Evolutionary conservation across 441 rosid species (phyloP), one percentile per base, ranked within the genome.

Genomic region (Dalechampia spathulata): DNA sequence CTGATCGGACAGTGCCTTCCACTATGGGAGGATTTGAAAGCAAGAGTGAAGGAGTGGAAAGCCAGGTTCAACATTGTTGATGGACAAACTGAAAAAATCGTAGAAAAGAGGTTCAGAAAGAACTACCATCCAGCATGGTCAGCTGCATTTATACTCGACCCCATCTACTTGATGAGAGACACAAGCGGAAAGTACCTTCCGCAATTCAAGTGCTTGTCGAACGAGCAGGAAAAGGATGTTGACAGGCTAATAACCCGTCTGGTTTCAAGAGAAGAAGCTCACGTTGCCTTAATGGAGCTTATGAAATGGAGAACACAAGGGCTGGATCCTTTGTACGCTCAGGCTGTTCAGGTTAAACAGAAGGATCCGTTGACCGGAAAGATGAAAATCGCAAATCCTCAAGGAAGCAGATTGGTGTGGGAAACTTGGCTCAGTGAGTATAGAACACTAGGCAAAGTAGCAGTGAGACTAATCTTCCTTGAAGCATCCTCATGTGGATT

Each of bases 221-320:
- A 76, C 0, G 99, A 89, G 72, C 96, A 92, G 67, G 95, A 86
- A 73, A 92, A 92, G 57, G 99, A 92, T 71, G 97, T 86, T 22
- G 96, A 86, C 62, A 83, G 79, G 78, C 81, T 92, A 61, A 85
- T 92, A 36, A 87, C 96, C 39, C 71, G 96, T 53, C 83, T 92
- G 46, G 99, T 87, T 50, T 76, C 90, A 8, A 68, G 81, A 63
- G 99, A 92, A 46, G 99, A 92, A 62, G 95, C 99, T 43, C 96
- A 89, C 67, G 77, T 92, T 60, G 99, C 92, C 0, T 62, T 86
- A 36, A 89, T 92, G 97, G 99, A 92, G 51, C 92, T 92, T 52
- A 86, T 92, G 96, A 92, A 92, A 72, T 92, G 99, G 99, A 76
- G 97, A 72, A 73, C 95, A 19, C 87, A 81, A 76, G 99, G 99